A percentile compares a stretch with the other conserved stretches of the same genome.
phyloP scores from a whole-genome alignment of 2,329 filamentous ascomycete species.

The Ceratocystis lukuohia region DNA sequence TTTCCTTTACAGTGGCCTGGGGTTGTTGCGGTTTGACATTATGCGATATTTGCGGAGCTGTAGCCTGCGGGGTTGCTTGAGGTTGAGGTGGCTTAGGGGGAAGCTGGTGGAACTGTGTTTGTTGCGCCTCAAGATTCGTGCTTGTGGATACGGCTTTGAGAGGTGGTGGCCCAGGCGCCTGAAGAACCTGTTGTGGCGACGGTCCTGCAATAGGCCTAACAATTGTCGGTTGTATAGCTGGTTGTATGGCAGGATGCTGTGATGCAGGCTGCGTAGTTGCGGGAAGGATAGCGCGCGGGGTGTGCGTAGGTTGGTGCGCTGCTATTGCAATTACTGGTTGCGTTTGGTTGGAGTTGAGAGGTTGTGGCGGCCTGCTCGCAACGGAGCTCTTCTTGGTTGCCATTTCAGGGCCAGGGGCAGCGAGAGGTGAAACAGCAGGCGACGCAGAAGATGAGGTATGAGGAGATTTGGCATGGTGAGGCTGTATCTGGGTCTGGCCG shows the following conservation, averaged over 20 bases:
- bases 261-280: background rate
- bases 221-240: background rate
- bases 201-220: background rate
- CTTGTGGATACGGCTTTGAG: background rate
- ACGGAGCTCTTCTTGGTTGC: constrained; percentile 13
- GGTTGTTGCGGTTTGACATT: background rate
- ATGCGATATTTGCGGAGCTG: background rate
- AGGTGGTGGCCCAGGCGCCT: constrained; percentile 11
- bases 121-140: constrained; percentile 25
- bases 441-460: background rate
- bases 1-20: background rate
- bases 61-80: background rate
- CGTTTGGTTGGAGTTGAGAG: background rate
- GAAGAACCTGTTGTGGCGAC: constrained; percentile 11
- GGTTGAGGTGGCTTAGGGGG: constrained; percentile 11
- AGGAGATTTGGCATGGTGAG: background rate
- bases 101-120: constrained; percentile 26
- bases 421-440: constrained; percentile 13
- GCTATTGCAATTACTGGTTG: constrained; percentile 4
- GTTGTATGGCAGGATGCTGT: background rate
- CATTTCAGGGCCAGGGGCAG: constrained; percentile 16
- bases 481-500: background rate
- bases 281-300: background rate
- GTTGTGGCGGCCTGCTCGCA: background rate
- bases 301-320: background rate